These are phyloP conservation scores for Cudoniella acicularis DNA, from an alignment of 495 filamentous ascomycete genomes.

Conservation along the genomic window DNA sequence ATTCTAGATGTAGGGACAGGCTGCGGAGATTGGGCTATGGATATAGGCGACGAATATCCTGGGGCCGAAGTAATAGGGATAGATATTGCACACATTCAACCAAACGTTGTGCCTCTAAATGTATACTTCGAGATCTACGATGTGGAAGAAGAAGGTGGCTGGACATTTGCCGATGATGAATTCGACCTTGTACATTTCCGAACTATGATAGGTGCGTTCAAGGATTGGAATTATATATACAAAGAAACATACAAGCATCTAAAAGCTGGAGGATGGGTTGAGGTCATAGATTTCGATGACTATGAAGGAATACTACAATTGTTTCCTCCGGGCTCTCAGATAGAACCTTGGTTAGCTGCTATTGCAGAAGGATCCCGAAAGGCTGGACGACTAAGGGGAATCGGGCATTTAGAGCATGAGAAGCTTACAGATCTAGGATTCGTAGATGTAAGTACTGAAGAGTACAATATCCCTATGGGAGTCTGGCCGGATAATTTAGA, in stretches of 20 bases:
- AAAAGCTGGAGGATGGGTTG: conserved; percentile 64
- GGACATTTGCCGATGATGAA: conserved; percentile 19
- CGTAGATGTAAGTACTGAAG: no score
- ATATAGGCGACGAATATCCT: conserved; percentile 44
- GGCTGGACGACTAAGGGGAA: no score
- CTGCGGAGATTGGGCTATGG: conserved; percentile 61
- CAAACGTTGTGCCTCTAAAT: conserved; percentile 26
- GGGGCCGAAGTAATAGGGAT: conserved; percentile 21
- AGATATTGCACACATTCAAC: conserved; percentile 31
- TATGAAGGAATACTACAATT: no score
- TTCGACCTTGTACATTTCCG: conserved; percentile 50
- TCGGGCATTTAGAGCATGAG: no score
- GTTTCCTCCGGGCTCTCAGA: no score
- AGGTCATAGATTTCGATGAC: no score
- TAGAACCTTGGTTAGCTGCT: no score
- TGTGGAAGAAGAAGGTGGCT: conserved; percentile 35
- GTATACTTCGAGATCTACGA: conserved; percentile 31
- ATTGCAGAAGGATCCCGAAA: no score
- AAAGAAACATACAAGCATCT: conserved; percentile 42
- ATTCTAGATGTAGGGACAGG: conserved; percentile 73
- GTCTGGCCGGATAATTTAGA: no score
- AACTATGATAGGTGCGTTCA: conserved; percentile 41
- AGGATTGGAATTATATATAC: conserved; percentile 38
- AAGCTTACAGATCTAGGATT: no score
- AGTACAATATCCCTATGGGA: no score